Conservation (phyloP, 1,284 basidiomycete species). For the Mycocalia duriaeana region DNA sequence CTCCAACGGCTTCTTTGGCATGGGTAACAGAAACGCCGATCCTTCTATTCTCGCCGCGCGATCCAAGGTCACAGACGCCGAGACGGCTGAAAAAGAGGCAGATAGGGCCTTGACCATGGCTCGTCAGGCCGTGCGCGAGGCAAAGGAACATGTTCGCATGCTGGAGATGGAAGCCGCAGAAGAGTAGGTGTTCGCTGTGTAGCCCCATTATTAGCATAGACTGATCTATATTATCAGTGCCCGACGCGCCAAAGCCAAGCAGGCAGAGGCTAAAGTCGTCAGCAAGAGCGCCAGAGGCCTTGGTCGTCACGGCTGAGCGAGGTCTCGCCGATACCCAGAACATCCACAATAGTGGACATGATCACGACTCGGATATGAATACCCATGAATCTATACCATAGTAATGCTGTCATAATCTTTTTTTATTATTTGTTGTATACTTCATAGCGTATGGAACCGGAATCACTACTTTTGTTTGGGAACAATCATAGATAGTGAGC, state of each 20-base stretch:
- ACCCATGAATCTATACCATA: too few relatives aligned
- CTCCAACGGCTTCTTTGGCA: constrained; percentile 22
- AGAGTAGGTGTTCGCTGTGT: constrained; percentile 39
- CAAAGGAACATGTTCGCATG: constrained; percentile 45
- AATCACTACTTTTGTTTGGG: too few relatives aligned
- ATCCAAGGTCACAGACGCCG: constrained; percentile 49
- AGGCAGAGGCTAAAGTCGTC: constrained; percentile 52
- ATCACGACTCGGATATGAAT: too few relatives aligned
- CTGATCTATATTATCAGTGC: constrained; percentile 30
- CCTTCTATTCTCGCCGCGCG: constrained; percentile 47
- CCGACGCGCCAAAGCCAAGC: constrained; percentile 51
- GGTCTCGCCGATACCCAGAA: too few relatives aligned
- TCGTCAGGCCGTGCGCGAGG: constrained; percentile 42
- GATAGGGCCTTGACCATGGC: constrained; percentile 47
- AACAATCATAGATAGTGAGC: too few relatives aligned
- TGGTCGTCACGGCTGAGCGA: constrained; percentile 46
- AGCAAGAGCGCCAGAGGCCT: constrained; percentile 49
- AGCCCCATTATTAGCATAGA: not conserved
- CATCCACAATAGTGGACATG: too few relatives aligned
- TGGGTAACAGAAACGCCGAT: constrained; percentile 28
- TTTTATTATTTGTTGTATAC: too few relatives aligned
- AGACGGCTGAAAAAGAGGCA: constrained; percentile 49
- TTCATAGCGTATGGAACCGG: too few relatives aligned
- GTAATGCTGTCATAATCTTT: too few relatives aligned
- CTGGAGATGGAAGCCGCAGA: constrained; percentile 51